Evolutionary conservation across 148 eudicot species (phyloP).

Genomic region (Vaccinium vitisidaea): DNA sequence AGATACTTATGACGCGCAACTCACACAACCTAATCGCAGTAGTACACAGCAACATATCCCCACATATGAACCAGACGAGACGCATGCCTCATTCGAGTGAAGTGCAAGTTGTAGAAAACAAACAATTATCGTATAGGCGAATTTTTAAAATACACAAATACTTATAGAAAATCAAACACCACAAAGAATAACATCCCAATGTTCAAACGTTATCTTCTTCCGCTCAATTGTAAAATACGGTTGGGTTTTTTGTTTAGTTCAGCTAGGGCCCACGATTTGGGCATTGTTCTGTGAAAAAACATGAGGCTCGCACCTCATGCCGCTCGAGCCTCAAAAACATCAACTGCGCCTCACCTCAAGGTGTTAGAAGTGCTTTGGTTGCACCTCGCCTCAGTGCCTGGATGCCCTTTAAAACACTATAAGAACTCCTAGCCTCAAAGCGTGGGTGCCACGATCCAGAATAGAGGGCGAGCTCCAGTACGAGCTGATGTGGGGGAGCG

Average conservation of each 20-base stretch:
- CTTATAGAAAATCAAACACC: not conserved
- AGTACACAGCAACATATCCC: not conserved
- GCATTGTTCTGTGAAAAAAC: not conserved
- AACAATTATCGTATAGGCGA: not conserved
- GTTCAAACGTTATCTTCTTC: not conserved
- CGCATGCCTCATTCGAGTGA: not conserved
- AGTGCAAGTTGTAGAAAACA: not conserved
- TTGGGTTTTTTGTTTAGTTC: not conserved
- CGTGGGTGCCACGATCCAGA: not conserved
- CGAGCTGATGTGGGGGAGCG: not conserved
- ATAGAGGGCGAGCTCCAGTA: not conserved
- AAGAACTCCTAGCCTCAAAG: not conserved
- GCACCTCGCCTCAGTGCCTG: not conserved
- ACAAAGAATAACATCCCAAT: not conserved
- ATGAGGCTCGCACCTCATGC: not conserved
- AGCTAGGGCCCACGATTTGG: not conserved
- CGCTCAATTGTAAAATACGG: not conserved
- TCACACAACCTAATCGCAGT: not conserved
- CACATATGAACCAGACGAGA: not conserved
- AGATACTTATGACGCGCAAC: not conserved
- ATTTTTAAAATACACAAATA: no score
- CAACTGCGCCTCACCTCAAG: not conserved
- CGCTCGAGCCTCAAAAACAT: not conserved
- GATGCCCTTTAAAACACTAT: not conserved
- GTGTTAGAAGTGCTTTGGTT: not conserved